phyloP scores from a whole-genome alignment of 2,329 filamentous ascomycete genomes.

The Penicillium decumbens region DNA sequence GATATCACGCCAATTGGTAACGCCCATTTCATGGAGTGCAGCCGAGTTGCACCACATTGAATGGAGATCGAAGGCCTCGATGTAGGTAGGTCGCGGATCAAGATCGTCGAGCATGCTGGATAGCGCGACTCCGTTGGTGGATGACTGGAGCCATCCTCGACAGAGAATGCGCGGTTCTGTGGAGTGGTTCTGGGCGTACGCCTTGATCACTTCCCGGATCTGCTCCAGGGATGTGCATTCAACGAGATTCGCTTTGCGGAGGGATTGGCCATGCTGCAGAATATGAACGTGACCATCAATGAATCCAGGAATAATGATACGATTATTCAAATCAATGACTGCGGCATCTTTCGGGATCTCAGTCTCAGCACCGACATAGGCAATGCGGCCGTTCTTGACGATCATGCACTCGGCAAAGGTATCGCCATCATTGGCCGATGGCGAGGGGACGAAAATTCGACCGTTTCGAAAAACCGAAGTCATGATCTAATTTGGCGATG shows the following conservation, averaged over 20 bases:
- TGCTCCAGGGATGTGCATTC: conserved; percentile 42
- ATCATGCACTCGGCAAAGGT: conserved; percentile 37
- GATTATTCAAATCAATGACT: conserved; percentile 34
- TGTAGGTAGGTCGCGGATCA: conserved; percentile 47
- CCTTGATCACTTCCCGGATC: conserved; percentile 42
- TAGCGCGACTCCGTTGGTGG: conserved; percentile 43
- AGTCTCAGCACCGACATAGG: conserved; percentile 37
- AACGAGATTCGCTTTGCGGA: conserved; percentile 44
- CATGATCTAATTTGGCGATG: conserved; percentile 11
- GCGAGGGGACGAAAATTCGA: conserved; percentile 29
- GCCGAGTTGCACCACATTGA: conserved; percentile 50
- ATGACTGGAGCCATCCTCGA: conserved; percentile 49
- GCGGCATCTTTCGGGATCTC: conserved; percentile 19
- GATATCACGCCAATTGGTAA: conserved; percentile 40
- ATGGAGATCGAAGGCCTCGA: conserved; percentile 50
- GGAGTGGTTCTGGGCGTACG: conserved; percentile 40
- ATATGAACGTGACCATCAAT: conserved; percentile 51
- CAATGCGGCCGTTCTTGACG: conserved; percentile 40
- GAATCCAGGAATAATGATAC: conserved; percentile 45
- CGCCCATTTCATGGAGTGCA: conserved; percentile 45
- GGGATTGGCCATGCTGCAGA: conserved; percentile 47
- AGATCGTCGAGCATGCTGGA: conserved; percentile 48
- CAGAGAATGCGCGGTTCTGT: conserved; percentile 43
- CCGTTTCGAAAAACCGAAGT: conserved; percentile 32
- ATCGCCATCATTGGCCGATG: conserved; percentile 3